Base-by-base conservation (phyloP, 208 protist genomes). In the Vickermania ingenoplastis region DNA sequence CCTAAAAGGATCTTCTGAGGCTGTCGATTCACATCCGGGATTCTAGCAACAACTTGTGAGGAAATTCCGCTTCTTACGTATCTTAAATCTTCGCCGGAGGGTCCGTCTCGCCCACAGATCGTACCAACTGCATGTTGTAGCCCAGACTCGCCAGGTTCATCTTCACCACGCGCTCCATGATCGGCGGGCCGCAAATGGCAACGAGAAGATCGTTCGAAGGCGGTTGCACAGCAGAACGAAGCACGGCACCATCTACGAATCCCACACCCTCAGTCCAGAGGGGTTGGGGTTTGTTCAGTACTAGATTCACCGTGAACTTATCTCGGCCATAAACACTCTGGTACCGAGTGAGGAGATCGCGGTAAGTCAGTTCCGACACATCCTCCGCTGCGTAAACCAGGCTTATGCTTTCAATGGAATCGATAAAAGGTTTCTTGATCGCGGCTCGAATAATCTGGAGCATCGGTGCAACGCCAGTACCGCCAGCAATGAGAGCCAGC, bases 381-480 rank as follows among this genome's bases (percentile, higher is more conserved):
- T 83, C 74, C 50, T 83, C 77, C 4, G 81, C 71, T 36, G 77
- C 77, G 63, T 88, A 88, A 41, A 88, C 53, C 27, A 88, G 65
- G 48, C 65, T 67, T 49, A 88, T 73, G 2, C 65, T 67, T 7
- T 88, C 71, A 7, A 76, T 71, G 58, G 30, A 67, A 65, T 83
- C 71, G 28, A 77, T 60, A 64, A 73, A 83, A 0, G 77, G 77
- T 1, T 59, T 57, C 27, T 67, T 69, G 2, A 83, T 67, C 1
- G 81, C 81, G 17, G 75, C 77, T 5, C 82, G 79, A 61, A 86
- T 80, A 57, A 92, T 70, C 61, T 91, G 84, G 31, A 91, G 60
- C 84, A 88, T 91, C 31, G 84, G 84, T 3, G 80, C 77, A 5
- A 91, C 73, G 58, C 84, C 84, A 21, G 78, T 76, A 29, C 84